A percentile compares a stretch with the other conserved stretches of the same genome.
Conservation (phyloP, 495 filamentous ascomycete species). For the Aspergillus avenaceus region DNA sequence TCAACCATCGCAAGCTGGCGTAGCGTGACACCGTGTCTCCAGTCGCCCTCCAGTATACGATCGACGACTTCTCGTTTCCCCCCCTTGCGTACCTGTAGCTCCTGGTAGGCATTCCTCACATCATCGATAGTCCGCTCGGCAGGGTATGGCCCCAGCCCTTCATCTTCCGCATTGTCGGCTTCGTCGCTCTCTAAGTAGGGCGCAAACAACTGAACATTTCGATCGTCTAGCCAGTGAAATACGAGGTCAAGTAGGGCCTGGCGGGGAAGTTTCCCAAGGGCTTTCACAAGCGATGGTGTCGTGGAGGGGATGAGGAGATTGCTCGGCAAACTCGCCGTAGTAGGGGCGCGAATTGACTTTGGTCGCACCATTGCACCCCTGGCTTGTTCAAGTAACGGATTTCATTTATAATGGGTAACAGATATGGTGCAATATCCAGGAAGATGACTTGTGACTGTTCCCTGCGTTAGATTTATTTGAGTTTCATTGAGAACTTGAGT, state of each 20-base stretch:
- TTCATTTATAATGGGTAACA: background rate
- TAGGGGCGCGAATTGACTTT: conserved; percentile 40
- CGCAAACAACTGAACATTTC: conserved; percentile 51
- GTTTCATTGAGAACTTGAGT: too few species aligned
- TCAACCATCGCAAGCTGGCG: conserved; percentile 81
- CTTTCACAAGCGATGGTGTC: conserved; percentile 58
- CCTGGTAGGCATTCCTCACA: conserved; percentile 58
- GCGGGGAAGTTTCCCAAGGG: conserved; percentile 65
- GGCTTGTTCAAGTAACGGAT: background rate
- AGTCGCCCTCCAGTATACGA: conserved; percentile 75
- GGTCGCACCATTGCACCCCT: conserved; percentile 35
- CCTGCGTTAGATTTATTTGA: too few species aligned
- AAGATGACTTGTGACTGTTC: too few species aligned
- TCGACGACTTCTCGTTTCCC: conserved; percentile 71
- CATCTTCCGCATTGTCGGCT: conserved; percentile 23
- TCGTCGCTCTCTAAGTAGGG: conserved; percentile 33
- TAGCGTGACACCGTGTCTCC: conserved; percentile 70
- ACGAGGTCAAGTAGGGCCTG: conserved; percentile 64
- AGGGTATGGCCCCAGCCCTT: conserved; percentile 53
- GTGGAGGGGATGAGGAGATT: conserved; percentile 59
- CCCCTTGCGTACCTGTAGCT: conserved; percentile 54
- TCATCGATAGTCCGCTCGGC: conserved; percentile 58
- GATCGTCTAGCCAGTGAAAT: conserved; percentile 67
- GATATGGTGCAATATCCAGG: background rate
- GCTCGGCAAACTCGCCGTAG: conserved; percentile 47